Evolutionary conservation across 179 eudicot genomes (phyloP), one percentile per base, ranked within the genome.

Genomic region (Spergularia azorica): DNA sequence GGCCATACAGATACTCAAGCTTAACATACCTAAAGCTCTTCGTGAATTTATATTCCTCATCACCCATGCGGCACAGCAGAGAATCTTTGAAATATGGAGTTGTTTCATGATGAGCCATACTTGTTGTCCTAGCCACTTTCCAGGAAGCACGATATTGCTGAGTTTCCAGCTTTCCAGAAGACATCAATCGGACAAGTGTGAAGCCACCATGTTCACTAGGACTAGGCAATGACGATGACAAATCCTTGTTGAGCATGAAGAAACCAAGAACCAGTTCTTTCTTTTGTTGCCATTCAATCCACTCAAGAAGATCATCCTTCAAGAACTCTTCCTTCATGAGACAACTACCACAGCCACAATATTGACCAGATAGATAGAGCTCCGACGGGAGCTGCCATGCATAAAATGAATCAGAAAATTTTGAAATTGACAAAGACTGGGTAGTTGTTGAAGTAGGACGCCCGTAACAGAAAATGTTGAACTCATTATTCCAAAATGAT

Each of bases 311-410:
- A 83, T 83, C 82, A 52, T 84, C 88, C 77, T 90, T 89, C 10
- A 75, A 77, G 74, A 87, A 80, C 73, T 89, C 92, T 63, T 88
- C 86, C 76, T 83, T 81, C 51, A 95, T 60, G 72, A 91, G 84
- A 67, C 97, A 95, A 74, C 79, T 83, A 59, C 92, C 94, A 77
- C 77, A 73, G 86, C 82, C 75, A 87, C 91, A 60, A 87, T 83
- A 73, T 81, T 81, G 50, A 93, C 55, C 69, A 90, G 83, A 67
- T 97, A 73, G 80, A 76, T 3, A 85, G 76, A 71, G 84, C 75
- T 52, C 82, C 26, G 96, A 92, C 48, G 97, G 97, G 79, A 84
- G 87, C 70, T 86, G 95, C 98, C 94, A 95, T 3, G 97, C 97
- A 83, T 84, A 83, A 58, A 82, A 79, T 3, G 86, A 79, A 74